phyloP scores from a whole-genome alignment of 352 stramenopile species.

The Phytophthora pistaciae region DNA sequence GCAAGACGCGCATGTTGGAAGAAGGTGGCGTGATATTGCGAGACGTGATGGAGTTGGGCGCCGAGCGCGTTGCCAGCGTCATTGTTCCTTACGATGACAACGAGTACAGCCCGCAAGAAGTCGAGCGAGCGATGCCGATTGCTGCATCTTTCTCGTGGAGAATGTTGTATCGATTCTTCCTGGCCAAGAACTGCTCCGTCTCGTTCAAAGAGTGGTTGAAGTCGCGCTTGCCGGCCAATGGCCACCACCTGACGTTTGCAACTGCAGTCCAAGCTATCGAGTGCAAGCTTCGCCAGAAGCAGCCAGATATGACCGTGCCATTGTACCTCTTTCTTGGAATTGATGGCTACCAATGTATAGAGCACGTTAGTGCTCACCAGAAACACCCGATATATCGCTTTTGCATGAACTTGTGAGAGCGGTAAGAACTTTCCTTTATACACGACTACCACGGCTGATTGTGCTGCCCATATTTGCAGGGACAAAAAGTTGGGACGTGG shows the following conservation, averaged over 20 bases:
- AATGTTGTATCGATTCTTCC: constrained; percentile 37
- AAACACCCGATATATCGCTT: background rate
- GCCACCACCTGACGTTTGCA: background rate
- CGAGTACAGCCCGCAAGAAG: constrained; percentile 16
- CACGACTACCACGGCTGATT: background rate
- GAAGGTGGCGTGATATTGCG: background rate
- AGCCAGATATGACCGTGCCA: background rate
- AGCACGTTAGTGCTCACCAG: background rate
- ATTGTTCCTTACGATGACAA: constrained; percentile 33
- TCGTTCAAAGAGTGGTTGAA: constrained; percentile 9
- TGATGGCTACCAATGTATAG: no score
- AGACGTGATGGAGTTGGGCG: background rate
- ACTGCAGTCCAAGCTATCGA: constrained; percentile 3
- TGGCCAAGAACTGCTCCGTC: constrained; percentile 27
- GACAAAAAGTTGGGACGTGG: no score
- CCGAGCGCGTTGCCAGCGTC: constrained; percentile 15
- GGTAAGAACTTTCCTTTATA: background rate
- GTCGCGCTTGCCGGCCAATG: constrained; percentile 3
- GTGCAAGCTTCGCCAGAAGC: constrained; percentile 4
- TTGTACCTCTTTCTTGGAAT: no score
- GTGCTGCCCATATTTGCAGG: background rate
- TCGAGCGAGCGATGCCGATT: constrained; percentile 34
- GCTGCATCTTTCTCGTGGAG: constrained; percentile 39
- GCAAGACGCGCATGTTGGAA: background rate
- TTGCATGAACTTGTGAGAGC: background rate